phyloP scores from a whole-genome alignment of 2,329 filamentous ascomycete genomes.

The Talaromyces pinophilus region DNA sequence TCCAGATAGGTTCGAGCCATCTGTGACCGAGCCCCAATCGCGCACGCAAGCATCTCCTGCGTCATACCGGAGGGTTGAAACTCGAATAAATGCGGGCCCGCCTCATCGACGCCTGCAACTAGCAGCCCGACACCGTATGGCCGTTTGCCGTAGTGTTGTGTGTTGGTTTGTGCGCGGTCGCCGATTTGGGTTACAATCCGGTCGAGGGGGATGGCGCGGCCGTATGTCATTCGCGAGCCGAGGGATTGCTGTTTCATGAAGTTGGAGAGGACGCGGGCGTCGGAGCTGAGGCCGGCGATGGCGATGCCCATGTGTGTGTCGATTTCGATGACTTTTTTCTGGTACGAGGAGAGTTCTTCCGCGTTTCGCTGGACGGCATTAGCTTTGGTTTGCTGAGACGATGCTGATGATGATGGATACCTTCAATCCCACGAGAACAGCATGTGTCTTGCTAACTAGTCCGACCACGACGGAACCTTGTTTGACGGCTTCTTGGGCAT shows the following conservation, averaged over 20 bases:
- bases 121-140: conserved; percentile 94
- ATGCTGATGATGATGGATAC: conserved; percentile 50
- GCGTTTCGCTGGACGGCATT: conserved; percentile 73
- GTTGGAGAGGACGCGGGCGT: conserved; percentile 98
- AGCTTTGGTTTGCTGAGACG: too few relatives aligned
- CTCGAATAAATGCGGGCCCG: conserved; percentile 93
- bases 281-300: conserved; percentile 93
- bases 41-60: conserved; percentile 94
- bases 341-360: conserved; percentile 98
- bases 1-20: conserved; percentile 98
- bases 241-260: conserved; percentile 99
- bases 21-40: conserved; percentile 92
- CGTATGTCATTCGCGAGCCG: conserved; percentile 91
- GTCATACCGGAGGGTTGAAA: conserved; percentile 97
- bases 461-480: conserved; percentile 98
- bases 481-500: conserved; percentile 97
- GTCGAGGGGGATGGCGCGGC: conserved; percentile 85
- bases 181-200: conserved; percentile 89
- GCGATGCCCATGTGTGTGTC: conserved; percentile 95
- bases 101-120: conserved; percentile 89
- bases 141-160: conserved; percentile 93
- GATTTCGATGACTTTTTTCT: conserved; percentile 97
- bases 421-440: conserved; percentile 94
- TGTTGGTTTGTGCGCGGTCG: conserved; percentile 96
- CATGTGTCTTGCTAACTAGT: conserved; percentile 96